Evolutionary conservation across 495 filamentous ascomycete genomes (phyloP).

Genomic region (Penicillium verhagenii): DNA sequence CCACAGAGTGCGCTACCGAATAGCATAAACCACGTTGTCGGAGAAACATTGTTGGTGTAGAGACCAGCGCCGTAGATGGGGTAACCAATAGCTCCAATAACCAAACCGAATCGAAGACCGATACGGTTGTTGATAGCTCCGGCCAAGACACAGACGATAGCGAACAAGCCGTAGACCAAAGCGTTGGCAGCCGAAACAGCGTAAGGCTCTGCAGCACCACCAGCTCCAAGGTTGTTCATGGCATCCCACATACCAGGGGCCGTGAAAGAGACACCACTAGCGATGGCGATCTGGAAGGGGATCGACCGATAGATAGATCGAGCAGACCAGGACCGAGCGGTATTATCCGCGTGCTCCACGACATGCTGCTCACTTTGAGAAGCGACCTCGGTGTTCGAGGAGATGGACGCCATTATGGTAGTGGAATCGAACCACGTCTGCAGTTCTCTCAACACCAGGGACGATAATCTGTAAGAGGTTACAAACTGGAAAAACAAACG

Average conservation of each 20-base stretch:
- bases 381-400: neutral
- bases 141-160: slow-evolving; percentile 31
- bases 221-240: slow-evolving; percentile 33
- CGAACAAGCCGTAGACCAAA: slow-evolving; percentile 32
- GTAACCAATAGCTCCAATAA: slow-evolving; percentile 52
- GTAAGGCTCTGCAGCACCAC: slow-evolving; percentile 34
- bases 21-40: slow-evolving; percentile 61
- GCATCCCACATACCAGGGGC: slow-evolving; percentile 39
- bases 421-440: slow-evolving; percentile 1
- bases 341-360: neutral
- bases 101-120: slow-evolving; percentile 57
- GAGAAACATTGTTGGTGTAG: slow-evolving; percentile 63
- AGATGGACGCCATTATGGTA: slow-evolving; percentile 2
- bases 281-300: slow-evolving; percentile 34
- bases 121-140: slow-evolving; percentile 49
- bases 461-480: neutral
- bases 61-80: slow-evolving; percentile 52
- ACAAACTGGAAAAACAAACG: neutral
- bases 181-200: slow-evolving; percentile 35
- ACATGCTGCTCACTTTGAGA: neutral
- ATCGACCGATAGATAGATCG: slow-evolving; percentile 22
- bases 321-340: neutral
- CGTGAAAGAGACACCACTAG: slow-evolving; percentile 34
- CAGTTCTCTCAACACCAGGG: neutral
- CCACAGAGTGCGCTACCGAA: slow-evolving; percentile 64